Evolutionary conservation across 371 early-diverging fungal genomes (phyloP), one percentile per base, ranked within the genome.

Genomic region (Apophysomyces trapeziformis): DNA sequence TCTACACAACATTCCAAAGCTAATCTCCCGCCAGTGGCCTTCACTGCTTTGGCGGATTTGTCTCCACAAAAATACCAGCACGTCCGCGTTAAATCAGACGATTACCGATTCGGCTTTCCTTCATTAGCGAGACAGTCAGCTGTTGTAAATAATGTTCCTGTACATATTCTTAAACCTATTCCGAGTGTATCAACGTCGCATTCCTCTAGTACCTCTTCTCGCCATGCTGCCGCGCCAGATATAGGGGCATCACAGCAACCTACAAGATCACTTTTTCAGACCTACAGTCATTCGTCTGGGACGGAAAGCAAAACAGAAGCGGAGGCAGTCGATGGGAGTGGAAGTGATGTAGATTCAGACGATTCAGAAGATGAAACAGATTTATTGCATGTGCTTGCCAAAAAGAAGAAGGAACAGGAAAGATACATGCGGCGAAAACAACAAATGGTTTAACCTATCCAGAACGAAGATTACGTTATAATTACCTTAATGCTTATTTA

Each of bases 361-460:
- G 74, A 74, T 58, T 70, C 70, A 9, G 68, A 68, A 37, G 74
- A 74, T 37, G 70, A 67, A 16, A 60, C 60, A 7, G 74, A 74
- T 60, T 56, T 74, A 38, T 44, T 74, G 11, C 63, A 65, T 14
- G 66, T 74, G 54, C 68, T 74, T 60, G 74, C 70, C 45, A 70
- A 68, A 58, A 74, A 74, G 58, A 70, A 70, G 61, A 67, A 70
- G 35, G 54, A 70, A 18, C 68, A 63, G 26, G 58, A 60, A 35
- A 58, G 59, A 38, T 59, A 66, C 47, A 37, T 47, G 58, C 63
- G 66, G 26, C 66, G 46, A 54, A 37, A 58, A 54, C 70, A 66
- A 41, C 66, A 54, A 58, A 38, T 38, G 26, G 44, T 68, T 60
- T 64, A n/a, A 13, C 46, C 64, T 16, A 58, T 64, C 37, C 61